Base-by-base conservation (phyloP, 148 eudicot genomes). In the Fallopia convolvulus region DNA sequence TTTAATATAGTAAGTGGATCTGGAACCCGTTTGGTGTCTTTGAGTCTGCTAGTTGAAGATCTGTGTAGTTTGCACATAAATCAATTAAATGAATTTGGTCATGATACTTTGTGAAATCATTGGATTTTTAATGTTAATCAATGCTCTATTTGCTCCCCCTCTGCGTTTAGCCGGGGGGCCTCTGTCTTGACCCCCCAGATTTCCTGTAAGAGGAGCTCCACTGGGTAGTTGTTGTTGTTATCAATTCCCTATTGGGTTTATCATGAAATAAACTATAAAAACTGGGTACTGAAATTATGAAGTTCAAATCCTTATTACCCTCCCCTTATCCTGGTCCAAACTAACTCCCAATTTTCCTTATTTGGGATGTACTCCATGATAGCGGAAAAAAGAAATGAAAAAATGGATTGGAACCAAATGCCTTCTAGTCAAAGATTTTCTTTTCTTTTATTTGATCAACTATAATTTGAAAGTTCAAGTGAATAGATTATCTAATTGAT, bases 1-100 rank as follows among this genome's bases (percentile, higher is more conserved):
- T 65, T 65, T 65, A 13, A 32, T 65, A 65, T 2, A 26, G 8
- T 30, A 65, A 65, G 30, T 65, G 40, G 15, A 65, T 32, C 40
- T 65, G 70, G 36, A 65, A 65, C 40, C 70, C 40, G 12, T 65
- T 30, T 30, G 40, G 39, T 30, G 41, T 56, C 26, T 56, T 56
- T 56, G 63, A 5, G 26, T 20, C 30, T 56, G n/a, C 3, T 56
- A 56, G 30, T 65, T 30, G 70, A 65, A 65, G 33, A 32, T 40
- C 40, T 65, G 70, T 65, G 70, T 30, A 65, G 70, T 65, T 65
- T 65, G 40, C 41, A 65, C 66, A 60, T 21, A 60, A 23, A 20
- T 60, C 33, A 60, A 21, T 21, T 23, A 11, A 60, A 21, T 23
- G 11, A 60, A 60, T 21, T 20, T 60, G 66, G 12, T 21, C 33